phyloP scores from a whole-genome alignment of 164 flowering plant genomes.

The Tinospora cordifolia region DNA sequence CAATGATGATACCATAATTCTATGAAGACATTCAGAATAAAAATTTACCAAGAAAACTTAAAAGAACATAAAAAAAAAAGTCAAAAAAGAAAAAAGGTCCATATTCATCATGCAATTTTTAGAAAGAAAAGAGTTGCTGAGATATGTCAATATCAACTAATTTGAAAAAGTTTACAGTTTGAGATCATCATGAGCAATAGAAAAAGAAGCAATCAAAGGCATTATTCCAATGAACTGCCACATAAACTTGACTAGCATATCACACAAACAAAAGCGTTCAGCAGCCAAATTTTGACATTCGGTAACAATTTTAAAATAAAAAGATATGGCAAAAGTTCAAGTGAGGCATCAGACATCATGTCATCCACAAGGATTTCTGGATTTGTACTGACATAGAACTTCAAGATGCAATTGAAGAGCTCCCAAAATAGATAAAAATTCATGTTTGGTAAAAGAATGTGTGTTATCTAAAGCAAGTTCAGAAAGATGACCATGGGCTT shows the following conservation, averaged over 20 bases:
- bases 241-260: neutral
- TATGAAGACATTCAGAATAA: neutral
- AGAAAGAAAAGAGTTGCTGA: neutral
- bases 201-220: neutral
- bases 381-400: neutral
- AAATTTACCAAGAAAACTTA: neutral
- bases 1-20: no score
- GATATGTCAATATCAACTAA: neutral
- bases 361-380: neutral
- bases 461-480: constrained; percentile 9
- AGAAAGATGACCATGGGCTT: constrained; percentile 71
- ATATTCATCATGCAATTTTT: neutral
- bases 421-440: neutral
- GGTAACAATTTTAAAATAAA: neutral
- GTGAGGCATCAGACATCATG: neutral
- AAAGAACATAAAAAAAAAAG: neutral
- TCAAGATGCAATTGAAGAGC: neutral
- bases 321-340: neutral
- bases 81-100: neutral
- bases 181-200: neutral
- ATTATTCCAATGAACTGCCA: neutral
- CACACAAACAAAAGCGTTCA: neutral
- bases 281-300: neutral
- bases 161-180: neutral
- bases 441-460: neutral